Base-by-base conservation (phyloP, 441 rosid genomes). In the Erodium moschatum region DNA sequence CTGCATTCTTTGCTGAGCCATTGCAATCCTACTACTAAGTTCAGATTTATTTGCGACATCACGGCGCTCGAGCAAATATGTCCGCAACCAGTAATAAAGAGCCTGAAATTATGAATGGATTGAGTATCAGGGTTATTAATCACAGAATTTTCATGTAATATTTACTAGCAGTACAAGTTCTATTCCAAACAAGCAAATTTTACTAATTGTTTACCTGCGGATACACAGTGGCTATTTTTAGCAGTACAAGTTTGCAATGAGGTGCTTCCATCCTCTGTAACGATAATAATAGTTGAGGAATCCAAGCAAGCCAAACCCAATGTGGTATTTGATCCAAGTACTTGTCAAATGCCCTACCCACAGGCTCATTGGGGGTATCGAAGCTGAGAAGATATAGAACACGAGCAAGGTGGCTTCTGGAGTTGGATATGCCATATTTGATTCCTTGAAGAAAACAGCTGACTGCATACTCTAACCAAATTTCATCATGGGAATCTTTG, bases 281-380 rank as follows among this genome's bases (percentile, higher is more conserved):
- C 73, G 99, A 95, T 75, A 95, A 95, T 76, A 95, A 82, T 42
- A 95, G 79, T 80, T 95, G 99, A 1, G 98, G 99, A 76, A 95
- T 90, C 99, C 98, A 95, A 74, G 96, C 84, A 81, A 92, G 97
- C 99, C 99, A 95, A 73, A 88, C 89, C 99, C 99, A 95, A 79
- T 90, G 87, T 24, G 99, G 98, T 72, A 92, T 88, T 81, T 95
- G 99, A 62, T 95, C 98, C 78, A 87, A 78, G 78, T 84, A 87
- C 79, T 90, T 95, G 79, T 92, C 97, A 81, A 95, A 95, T 64
- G 95, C 85, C 85, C 93, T 90, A 50, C 99, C 98, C 68, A 95
- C 98, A 19, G 95, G 82, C 79, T 95, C 97, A 79, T 78, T 87
- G 72, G 90, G 82, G 69, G 94, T 90, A 80, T 95, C 99, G 75